These are phyloP conservation scores for Trichoderma arundinaceum DNA, from an alignment of 2,329 filamentous ascomycete genomes.

Conservation along the genomic window DNA sequence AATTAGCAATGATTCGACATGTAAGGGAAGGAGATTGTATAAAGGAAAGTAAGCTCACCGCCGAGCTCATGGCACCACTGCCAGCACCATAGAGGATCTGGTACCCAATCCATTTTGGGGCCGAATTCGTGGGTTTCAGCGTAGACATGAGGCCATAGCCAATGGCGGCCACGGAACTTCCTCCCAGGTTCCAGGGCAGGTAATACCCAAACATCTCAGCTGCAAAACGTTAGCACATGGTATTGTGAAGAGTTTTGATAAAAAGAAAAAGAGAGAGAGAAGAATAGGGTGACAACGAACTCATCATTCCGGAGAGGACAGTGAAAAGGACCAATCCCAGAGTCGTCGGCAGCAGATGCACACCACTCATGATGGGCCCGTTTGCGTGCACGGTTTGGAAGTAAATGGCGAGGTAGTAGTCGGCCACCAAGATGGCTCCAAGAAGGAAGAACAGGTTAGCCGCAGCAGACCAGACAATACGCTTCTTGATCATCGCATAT, in stretches of 20 bases:
- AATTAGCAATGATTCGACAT: not conserved
- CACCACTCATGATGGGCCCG: conserved; percentile 40
- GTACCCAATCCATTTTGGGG: conserved; percentile 41
- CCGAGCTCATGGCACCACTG: conserved; percentile 52
- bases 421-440: not conserved
- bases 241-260: too few relatives aligned
- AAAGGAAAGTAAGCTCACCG: conserved; percentile 20
- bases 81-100: conserved; percentile 51
- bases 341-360: conserved; percentile 40
- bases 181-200: conserved; percentile 39
- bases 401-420: conserved; percentile 57
- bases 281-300: conserved; percentile 35
- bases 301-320: conserved; percentile 40
- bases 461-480: conserved; percentile 32
- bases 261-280: not conserved
- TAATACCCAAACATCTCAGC: conserved; percentile 51
- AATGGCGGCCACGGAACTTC: conserved; percentile 36
- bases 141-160: conserved; percentile 53
- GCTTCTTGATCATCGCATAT: conserved; percentile 46
- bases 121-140: conserved; percentile 34
- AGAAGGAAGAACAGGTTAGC: not conserved
- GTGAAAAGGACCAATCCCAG: conserved; percentile 40
- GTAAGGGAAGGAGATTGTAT: not conserved
- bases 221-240: conserved; percentile 39
- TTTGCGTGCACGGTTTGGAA: conserved; percentile 53